Base-by-base conservation (phyloP, 495 filamentous ascomycete species). In the Penicillium diatomitis region DNA sequence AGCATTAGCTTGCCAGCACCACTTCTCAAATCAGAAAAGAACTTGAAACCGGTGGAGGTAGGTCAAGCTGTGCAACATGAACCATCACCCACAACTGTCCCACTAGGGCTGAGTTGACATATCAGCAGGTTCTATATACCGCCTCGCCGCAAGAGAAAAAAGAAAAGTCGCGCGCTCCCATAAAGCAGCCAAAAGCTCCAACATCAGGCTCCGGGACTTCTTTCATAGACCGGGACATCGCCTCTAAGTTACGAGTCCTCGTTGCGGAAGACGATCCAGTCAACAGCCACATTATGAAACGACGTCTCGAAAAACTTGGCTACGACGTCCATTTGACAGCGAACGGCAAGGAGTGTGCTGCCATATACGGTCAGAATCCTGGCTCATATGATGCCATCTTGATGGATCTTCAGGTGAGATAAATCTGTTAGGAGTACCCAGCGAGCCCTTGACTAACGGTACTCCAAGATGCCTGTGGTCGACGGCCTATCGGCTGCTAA, bases 191-290 rank as follows among this genome's bases (percentile, higher is more conserved):
- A 32, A 46, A 29, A 34, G 33, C 33, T 20, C 37, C 11, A 31
- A 11, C 36, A 5, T 8, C 41, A 29, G 8, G 45, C 5, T 4
- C 42, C 32, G 34, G 20, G n/a, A 27, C 6, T 28, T n/a, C 44
- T 3, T 29, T 39, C 6, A 8, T 34, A 36, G 46, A 44, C 11
- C 32, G 49, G 51, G 30, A 30, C 47, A 2, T 34, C 8, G 38
- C 12, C 3, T 29, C 40, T 7, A 56, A 71, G 42, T 69, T 90
- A 32, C 76, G 73, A 11, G 76, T 91, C 5, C 71, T 95, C 27
- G 78, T 95, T 30, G 89, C 90, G 2, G 89, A 95, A 56, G 89
- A 95, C 55, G 89, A 95, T 54, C 88, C 89, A 0, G 79, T 94
- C 51, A 95, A 95, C 57, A 87, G 85, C 64, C 86, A 79, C 49